Evolutionary conservation across 495 filamentous ascomycete species (phyloP), one percentile per base, ranked within the genome.

Genomic region (Annulohypoxylon nitens): DNA sequence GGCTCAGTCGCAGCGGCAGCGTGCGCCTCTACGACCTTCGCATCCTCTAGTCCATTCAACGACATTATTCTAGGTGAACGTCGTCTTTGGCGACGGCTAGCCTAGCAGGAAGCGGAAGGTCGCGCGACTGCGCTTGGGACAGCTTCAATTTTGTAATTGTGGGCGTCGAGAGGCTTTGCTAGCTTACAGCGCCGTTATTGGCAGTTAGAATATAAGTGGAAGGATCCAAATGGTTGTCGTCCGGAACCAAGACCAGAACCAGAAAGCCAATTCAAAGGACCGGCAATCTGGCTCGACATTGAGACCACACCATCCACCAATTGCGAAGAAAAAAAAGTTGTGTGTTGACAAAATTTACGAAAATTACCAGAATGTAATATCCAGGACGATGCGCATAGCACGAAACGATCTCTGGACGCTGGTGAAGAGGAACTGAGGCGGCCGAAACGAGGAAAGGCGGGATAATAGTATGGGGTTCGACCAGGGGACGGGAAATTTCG

Each of bases 11-110:
- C 84, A 54, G 94, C 92, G 73, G 86, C 83, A 73, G 94, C 92
- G 83, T 97, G 92, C 73, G 95, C 94, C 81, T 95, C 94, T 80
- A 89, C 86, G 77, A 99, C 86, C 72, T 87, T 86, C 74, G 88
- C 84, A 85, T 89, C 87, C 84, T 98, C 96, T 85, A 99, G 86
- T 72, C 96, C 96, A 91, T 98, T 97, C 83, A 99, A 87, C 86
- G 96, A 98, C 96, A 99, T 99, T 61, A 75, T 82, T 67, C 70
- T 69, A 48, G 45, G 33, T 55, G 74, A 76, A 76, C 57, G 64
- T 67, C 62, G 67, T 59, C 67, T 36, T 66, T 41, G 51, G 58
- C 53, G 69, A 71, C 68, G 58, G 43, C 47, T 47, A 47, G 37
- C 23, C 48, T 54, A 51, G 55, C 12, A 54, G 50, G 16, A 54